Base-by-base conservation (phyloP, 2,329 filamentous ascomycete species). In the Xylaria sp. region DNA sequence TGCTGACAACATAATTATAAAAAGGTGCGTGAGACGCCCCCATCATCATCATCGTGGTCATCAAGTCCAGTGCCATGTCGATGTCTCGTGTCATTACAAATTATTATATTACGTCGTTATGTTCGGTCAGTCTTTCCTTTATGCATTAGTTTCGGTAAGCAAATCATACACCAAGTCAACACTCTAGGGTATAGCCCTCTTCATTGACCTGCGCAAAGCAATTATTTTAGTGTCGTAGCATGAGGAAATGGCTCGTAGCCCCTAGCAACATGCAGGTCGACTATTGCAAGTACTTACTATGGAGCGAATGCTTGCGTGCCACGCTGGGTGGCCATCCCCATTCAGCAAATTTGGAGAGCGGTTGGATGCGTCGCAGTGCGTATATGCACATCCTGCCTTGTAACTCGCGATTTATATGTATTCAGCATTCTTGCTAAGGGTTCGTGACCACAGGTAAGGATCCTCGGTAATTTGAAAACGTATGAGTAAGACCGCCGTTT, bases 111-210 rank as follows among this genome's bases (percentile, higher is more conserved):
- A 57, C n/a, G 32, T 42, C 37, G 54, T 57, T 35, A 9, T 27
- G 12, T 27, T 25, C 32, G 35, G 12, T 23, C 35, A 13, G 21
- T 4, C 35, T 40, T 21, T 37, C 12, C 6, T 57, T 58, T 27
- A 58, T 58, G 54, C 54, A 42, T 42, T 42, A 40, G 10, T 42
- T 58, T 42, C 35, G 54, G 54, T 58, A 35, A 58, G 12, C 3
- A 9, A 8, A 47, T n/a, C 1, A 3, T 48, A 48, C 3, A 10
- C 42, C 8, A 8, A 47, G n/a, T 9, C 6, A 21, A 25, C 9
- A 13, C 9, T 25, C 44, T 25, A 21, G 44, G 21, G 3, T 13
- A 48, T 48, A 23, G 21, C 44, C 12, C 21, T 48, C 44, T 47
- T 47, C 40, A 18, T 44, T 44, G 16, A 44, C 16, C 18, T n/a